Base-by-base conservation (phyloP, 805 yeast genomes). In the Wickerhamiella bombiphila region DNA sequence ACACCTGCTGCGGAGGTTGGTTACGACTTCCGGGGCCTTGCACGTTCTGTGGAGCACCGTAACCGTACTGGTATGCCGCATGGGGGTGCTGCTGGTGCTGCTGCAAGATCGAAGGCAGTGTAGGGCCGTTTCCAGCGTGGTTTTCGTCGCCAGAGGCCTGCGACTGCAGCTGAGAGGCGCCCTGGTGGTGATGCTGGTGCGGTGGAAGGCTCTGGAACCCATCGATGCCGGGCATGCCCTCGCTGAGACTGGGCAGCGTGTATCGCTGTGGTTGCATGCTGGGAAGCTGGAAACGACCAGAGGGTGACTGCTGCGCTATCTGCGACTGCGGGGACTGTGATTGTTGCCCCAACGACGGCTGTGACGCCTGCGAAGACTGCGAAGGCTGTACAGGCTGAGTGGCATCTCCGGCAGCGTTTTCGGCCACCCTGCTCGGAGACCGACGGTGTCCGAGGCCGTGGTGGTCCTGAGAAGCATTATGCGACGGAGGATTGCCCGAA, bases 161-260 rank as follows among this genome's bases (percentile, higher is more conserved):
- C 34, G 40, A 52, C 32, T 29, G 34, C 29, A 20, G 31, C 22
- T 32, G 22, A 9, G 19, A 5, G 22, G 22, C 9, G 16, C 20
- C 14, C 38, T 29, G 31, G 19, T 22, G 40, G 8, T 19, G 36
- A 3, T n/a, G 36, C 21, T 28, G 41, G 34, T 22, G 37, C 29
- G n/a, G 39, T 35, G 32, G 41, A 16, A 33, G 38, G 5, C 22
- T 22, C 22, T 19, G 33, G n/a, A 51, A 39, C 21, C 53, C 55
- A 3, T 54, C 38, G 29, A 54, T 37, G n/a, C 54, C 48, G 5
- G 58, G 38, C 22, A 35, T 6, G 24, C 19, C 16, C 16, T 39
- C 38, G 26, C 24, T 26, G 34, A 34, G 29, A 11, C 24, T 22
- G 13, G 42, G 58, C 38, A 54, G 44, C 29, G 55, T 46, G 40